phyloP scores from a whole-genome alignment of 1,139 yeast genomes.

The Meyerozyma sp. region DNA sequence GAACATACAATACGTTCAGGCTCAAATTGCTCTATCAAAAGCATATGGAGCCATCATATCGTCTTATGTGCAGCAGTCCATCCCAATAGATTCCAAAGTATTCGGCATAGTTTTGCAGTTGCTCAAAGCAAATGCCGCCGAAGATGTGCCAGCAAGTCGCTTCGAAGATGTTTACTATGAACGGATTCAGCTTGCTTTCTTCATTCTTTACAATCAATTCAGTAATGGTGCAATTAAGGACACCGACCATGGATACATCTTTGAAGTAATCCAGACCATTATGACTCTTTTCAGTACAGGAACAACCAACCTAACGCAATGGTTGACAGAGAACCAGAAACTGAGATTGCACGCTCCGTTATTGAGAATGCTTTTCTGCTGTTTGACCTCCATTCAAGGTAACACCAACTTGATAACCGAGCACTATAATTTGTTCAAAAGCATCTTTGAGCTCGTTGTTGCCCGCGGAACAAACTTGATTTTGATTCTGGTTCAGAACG shows the following conservation, averaged over 20 bases:
- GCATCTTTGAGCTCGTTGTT: slow-evolving; percentile 53
- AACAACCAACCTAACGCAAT: slow-evolving; percentile 40
- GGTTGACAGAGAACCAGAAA: slow-evolving; percentile 33
- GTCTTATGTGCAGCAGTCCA: slow-evolving; percentile 39
- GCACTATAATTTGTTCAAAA: slow-evolving; percentile 47
- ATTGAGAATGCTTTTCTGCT: slow-evolving; percentile 50
- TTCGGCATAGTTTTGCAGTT: slow-evolving; percentile 44
- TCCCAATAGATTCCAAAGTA: slow-evolving; percentile 28
- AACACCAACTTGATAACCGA: slow-evolving; percentile 40
- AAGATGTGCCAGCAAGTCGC: slow-evolving; percentile 46
- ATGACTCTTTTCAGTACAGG: slow-evolving; percentile 41
- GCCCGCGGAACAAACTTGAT: slow-evolving; percentile 54
- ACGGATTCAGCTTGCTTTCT: slow-evolving; percentile 67
- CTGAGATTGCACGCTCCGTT: slow-evolving; percentile 45
- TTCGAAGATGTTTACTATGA: slow-evolving; percentile 52
- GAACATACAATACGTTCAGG: slow-evolving; percentile 57
- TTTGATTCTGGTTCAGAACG: slow-evolving; percentile 54
- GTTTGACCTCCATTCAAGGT: slow-evolving; percentile 39
- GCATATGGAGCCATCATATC: slow-evolving; percentile 77
- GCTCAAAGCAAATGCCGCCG: slow-evolving; percentile 46
- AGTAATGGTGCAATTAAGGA: slow-evolving; percentile 20
- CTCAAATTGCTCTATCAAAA: slow-evolving; percentile 66
- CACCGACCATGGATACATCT: slow-evolving; percentile 21
- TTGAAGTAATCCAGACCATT: slow-evolving; percentile 35
- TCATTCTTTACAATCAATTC: slow-evolving; percentile 48